phyloP scores from a whole-genome alignment of 306 rosid species.

The Chamaecrista fasciculata region DNA sequence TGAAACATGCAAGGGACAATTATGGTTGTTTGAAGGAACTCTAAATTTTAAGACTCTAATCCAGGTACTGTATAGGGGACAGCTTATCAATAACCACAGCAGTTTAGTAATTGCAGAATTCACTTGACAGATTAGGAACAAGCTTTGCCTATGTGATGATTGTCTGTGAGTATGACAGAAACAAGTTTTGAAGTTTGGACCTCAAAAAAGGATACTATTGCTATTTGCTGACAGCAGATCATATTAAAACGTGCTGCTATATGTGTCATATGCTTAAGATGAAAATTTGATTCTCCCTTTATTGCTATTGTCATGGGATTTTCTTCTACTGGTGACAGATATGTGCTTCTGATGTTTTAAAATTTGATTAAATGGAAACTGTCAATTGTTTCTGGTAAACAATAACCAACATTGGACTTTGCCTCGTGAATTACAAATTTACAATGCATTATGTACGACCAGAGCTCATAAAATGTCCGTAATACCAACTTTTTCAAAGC shows the following conservation, averaged over 20 bases:
- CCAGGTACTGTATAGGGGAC: not conserved
- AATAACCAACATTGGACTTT: not conserved
- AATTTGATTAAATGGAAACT: not conserved
- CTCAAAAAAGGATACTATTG: not conserved
- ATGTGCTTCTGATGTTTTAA: not conserved
- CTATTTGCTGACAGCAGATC: not conserved
- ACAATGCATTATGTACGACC: not conserved
- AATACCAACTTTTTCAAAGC: not conserved
- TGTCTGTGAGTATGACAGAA: not conserved
- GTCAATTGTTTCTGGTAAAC: not conserved
- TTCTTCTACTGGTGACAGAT: not conserved
- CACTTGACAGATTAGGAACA: not conserved
- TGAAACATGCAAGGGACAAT: not conserved
- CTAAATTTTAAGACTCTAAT: conserved; percentile 2
- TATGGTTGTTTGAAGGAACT: not conserved
- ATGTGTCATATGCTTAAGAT: not conserved
- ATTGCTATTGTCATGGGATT: not conserved
- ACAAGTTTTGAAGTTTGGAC: not conserved
- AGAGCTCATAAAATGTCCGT: not conserved
- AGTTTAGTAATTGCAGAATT: not conserved
- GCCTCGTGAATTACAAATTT: not conserved
- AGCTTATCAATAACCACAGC: not conserved
- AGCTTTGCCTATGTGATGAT: not conserved
- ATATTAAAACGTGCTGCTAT: not conserved
- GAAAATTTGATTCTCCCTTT: not conserved